Evolutionary conservation across 2,329 filamentous ascomycete species (phyloP).

Genomic region (Fusarium concolor): DNA sequence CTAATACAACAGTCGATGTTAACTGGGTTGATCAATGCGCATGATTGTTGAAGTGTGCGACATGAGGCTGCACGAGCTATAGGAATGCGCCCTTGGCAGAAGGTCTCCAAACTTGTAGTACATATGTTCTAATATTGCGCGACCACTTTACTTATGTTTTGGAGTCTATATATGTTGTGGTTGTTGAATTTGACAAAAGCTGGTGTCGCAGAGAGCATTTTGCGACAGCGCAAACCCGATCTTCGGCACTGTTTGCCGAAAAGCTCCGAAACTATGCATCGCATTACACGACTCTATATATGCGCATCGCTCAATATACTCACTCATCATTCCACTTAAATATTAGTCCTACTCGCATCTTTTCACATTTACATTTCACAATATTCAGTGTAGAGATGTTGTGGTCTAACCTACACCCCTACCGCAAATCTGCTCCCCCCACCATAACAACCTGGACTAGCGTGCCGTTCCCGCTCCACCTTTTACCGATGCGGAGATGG

Average conservation of each 20-base stretch:
- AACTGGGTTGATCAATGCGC: not conserved
- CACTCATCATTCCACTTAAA: not conserved
- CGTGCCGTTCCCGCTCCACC: conserved; percentile 39
- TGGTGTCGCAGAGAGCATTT: conserved; percentile 19
- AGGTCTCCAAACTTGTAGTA: not conserved
- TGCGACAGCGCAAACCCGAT: conserved; percentile 21
- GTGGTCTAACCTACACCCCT: conserved; percentile 37
- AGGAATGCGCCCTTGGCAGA: conserved; percentile 14
- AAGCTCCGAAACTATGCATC: not conserved
- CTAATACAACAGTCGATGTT: conserved; percentile 25
- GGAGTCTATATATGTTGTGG: not conserved
- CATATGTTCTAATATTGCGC: not conserved
- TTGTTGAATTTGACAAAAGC: not conserved
- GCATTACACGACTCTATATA: not conserved
- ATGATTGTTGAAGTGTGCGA: conserved; percentile 3
- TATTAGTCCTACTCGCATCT: not conserved
- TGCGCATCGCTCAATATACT: not conserved
- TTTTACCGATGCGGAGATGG: conserved; percentile 32
- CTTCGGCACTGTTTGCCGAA: conserved; percentile 2
- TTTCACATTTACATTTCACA: not conserved
- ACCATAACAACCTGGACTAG: conserved; percentile 29
- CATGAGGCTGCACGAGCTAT: not conserved
- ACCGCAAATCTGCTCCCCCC: conserved; percentile 30
- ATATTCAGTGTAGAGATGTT: not conserved
- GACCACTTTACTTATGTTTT: conserved; percentile 14